Conservation (phyloP, 2,329 filamentous ascomycete genomes). For the Fusarium begoniae region DNA sequence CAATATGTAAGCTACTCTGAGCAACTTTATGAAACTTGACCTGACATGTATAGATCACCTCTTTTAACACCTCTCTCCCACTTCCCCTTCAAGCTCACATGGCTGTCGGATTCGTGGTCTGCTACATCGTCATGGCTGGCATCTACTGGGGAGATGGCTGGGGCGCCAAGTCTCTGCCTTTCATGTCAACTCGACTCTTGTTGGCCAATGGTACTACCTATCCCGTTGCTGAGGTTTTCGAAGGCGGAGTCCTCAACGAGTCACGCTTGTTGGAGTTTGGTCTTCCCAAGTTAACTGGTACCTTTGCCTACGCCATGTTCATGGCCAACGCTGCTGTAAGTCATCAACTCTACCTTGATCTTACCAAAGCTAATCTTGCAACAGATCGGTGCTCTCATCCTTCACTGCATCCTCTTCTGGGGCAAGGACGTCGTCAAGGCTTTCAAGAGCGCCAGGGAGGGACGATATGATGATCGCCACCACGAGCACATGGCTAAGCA, state of each 20-base stretch:
- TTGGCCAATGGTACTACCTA: conserved; percentile 53
- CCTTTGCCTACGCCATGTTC: conserved; percentile 62
- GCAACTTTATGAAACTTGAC: rapidly evolving
- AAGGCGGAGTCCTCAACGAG: conserved; percentile 52
- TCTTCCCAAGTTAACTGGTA: conserved; percentile 57
- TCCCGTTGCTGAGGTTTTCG: conserved; percentile 52
- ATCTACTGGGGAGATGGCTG: conserved; percentile 63
- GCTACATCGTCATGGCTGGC: conserved; percentile 59
- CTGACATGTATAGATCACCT: conserved; percentile 57
- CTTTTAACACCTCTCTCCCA: conserved; percentile 61
- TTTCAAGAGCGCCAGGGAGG: conserved; percentile 56
- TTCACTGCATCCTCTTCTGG: conserved; percentile 64
- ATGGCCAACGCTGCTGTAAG: conserved; percentile 66
- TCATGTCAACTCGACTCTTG: conserved; percentile 63
- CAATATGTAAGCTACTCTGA: conserved; percentile 55
- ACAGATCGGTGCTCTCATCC: conserved; percentile 63
- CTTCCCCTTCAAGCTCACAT: conserved; percentile 60
- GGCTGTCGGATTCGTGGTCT: conserved; percentile 57
- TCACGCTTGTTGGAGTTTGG: conserved; percentile 54
- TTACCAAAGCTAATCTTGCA: background rate
- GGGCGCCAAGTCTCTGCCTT: conserved; percentile 57
- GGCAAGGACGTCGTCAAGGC: conserved; percentile 59
- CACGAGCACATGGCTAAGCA: conserved; percentile 61
- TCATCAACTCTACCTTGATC: background rate
- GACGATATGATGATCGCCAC: conserved; percentile 59